phyloP scores from a whole-genome alignment of 176 grass and related monocot genomes.

The Triticum turgidum region DNA sequence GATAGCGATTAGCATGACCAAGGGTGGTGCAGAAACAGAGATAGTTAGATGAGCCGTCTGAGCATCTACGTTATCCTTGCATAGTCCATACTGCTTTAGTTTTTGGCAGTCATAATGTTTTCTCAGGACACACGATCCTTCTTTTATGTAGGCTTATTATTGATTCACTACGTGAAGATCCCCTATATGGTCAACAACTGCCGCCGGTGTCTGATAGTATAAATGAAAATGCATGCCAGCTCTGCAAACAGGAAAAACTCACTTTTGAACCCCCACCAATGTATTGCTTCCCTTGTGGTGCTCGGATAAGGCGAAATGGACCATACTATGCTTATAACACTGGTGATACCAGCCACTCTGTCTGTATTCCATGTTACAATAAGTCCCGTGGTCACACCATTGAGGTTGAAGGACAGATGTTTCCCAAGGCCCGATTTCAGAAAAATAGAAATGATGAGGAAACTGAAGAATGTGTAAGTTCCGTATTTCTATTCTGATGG shows the following conservation, averaged over 20 bases:
- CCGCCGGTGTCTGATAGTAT: slow-evolving; percentile 61
- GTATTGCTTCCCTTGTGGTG: slow-evolving; percentile 94
- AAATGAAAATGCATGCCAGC: slow-evolving; percentile 97
- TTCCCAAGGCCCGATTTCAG: too few species aligned
- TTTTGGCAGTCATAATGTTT: neutral
- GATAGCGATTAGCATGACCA: neutral
- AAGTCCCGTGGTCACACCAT: slow-evolving; percentile 77
- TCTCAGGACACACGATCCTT: neutral
- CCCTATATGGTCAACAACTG: slow-evolving; percentile 72
- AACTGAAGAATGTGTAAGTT: too few species aligned
- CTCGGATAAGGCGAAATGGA: slow-evolving; percentile 90
- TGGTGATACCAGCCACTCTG: slow-evolving; percentile 77
- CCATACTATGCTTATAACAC: slow-evolving; percentile 77
- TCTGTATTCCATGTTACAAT: slow-evolving; percentile 91
- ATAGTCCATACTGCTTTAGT: neutral
- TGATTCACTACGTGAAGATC: slow-evolving; percentile 75
- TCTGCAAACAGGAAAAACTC: slow-evolving; percentile 95
- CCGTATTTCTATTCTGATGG: slow-evolving; percentile 19
- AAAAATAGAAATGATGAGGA: too few species aligned
- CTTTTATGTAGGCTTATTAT: slow-evolving; percentile 64
- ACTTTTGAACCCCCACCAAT: slow-evolving; percentile 96
- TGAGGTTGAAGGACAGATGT: slow-evolving; percentile 62
- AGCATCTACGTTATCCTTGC: neutral
- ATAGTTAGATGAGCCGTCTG: neutral
- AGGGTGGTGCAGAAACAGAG: neutral